phyloP scores from a whole-genome alignment of 805 yeast species.

The Lachancea sp. region DNA sequence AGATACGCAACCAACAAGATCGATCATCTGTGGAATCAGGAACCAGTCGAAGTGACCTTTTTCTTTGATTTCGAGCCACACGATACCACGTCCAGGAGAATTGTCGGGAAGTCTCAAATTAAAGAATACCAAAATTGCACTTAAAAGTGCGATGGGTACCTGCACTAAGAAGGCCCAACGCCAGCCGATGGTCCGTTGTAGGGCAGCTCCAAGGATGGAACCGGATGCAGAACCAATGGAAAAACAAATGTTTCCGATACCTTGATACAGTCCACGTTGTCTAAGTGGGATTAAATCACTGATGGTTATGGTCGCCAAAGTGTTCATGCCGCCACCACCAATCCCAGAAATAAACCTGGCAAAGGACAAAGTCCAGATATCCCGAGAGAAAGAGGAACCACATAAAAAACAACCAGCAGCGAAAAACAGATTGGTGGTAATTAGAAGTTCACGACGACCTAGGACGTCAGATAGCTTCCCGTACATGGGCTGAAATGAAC shows the following conservation, averaged over 20 bases:
- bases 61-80: conserved; percentile 4
- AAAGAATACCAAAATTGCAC: conserved; percentile 35
- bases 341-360: conserved; percentile 37
- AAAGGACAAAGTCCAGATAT: conserved; percentile 28
- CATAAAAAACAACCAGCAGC: conserved; percentile 36
- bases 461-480: conserved; percentile 37
- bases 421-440: conserved; percentile 34
- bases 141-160: conserved; percentile 41
- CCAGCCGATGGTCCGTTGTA: conserved; percentile 56
- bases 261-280: conserved; percentile 74
- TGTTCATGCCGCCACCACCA: conserved; percentile 39
- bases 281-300: conserved; percentile 40
- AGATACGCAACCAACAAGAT: conserved; percentile 56
- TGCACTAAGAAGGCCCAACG: conserved; percentile 48
- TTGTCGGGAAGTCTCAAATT: conserved; percentile 40
- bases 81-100: conserved; percentile 46
- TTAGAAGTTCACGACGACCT: conserved; percentile 34
- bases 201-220: conserved; percentile 53
- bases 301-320: conserved; percentile 35
- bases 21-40: conserved; percentile 46
- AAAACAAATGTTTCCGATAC: conserved; percentile 64
- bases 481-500: conserved; percentile 39
- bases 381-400: conserved; percentile 24
- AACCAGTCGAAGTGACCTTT: conserved; percentile 34
- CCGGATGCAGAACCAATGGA: conserved; percentile 73